Evolutionary conservation across 306 rosid species (phyloP), one percentile per base, ranked within the genome.

Genomic region (Lathyrus tuberosus): DNA sequence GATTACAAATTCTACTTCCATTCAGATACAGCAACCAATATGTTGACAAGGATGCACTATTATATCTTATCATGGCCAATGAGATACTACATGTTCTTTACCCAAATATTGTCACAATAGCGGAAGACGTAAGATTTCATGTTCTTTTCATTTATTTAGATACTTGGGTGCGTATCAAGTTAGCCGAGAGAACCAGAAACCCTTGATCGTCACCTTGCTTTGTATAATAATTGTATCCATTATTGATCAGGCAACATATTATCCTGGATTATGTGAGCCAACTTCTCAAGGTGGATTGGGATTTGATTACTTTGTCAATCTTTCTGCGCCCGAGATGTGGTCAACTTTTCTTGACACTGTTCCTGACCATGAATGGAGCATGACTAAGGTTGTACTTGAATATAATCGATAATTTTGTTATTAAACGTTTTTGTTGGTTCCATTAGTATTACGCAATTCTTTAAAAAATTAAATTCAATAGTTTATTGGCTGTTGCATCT

Each of bases 231-330:
- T 66, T 61, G 49, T 46, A 53, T 75, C 37, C n/a, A 7, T 78
- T 66, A 12, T 75, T 75, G 41, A 77, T 74, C 86, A 94, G 98
- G 94, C 95, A 75, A 88, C 96, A 35, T 87, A 79, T 86, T 90
- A 88, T 74, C 98, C 97, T 31, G 97, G 98, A 62, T 67, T 90
- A 54, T 90, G 97, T 72, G 96, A 94, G 78, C 92, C 96, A 65
- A 85, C 84, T 82, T 87, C 97, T 67, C 98, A 94, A 85, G 98
- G 98, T 67, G 98, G 98, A 72, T 67, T 94, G 65, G 97, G 98
- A 79, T 94, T 94, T 90, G 96, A 94, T 88, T 94, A 86, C 81
- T 85, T 74, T 71, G 95, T 94, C 81, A 94, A 90, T 76, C 91
- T 88, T 58, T 84, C 97, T 16, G 95, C 71, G 42, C 69, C 98